phyloP scores from a whole-genome alignment of 345 rosid species.

The Gossypium anomalum region DNA sequence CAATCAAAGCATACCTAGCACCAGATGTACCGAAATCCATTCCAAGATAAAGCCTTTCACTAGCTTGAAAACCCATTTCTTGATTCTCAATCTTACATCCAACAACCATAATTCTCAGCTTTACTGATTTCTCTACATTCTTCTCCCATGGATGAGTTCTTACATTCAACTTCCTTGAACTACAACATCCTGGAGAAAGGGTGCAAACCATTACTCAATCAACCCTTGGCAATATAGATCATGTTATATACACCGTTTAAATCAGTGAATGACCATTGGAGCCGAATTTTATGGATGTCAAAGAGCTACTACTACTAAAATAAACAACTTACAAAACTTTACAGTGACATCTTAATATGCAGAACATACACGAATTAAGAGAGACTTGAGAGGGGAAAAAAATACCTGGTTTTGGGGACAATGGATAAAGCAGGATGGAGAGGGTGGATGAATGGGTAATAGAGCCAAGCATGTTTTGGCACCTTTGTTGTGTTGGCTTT shows the following conservation, averaged over 20 bases:
- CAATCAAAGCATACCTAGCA: conserved; percentile 72
- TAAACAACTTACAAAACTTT: background rate
- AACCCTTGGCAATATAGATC: conserved; percentile 15
- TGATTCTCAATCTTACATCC: conserved; percentile 3
- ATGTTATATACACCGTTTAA: background rate
- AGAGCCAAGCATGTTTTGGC: conserved; percentile 8
- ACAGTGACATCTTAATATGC: background rate
- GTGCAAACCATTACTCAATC: too few relatives aligned
- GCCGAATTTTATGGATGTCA: background rate
- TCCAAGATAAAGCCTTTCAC: conserved; percentile 63
- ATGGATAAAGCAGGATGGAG: background rate
- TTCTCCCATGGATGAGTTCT: conserved; percentile 9
- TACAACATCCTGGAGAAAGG: conserved; percentile 35
- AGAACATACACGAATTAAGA: background rate
- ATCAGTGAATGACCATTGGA: background rate
- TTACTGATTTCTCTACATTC: conserved; percentile 11
- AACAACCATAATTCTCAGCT: conserved; percentile 29
- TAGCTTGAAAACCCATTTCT: conserved; percentile 20
- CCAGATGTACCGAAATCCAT: conserved; percentile 98
- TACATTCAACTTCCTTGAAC: conserved; percentile 17
- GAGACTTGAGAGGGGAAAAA: background rate
- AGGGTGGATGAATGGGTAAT: background rate
- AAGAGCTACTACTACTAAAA: background rate
- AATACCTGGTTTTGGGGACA: conserved; percentile 5
- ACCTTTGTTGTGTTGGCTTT: background rate